Base-by-base conservation (phyloP, 495 filamentous ascomycete genomes). In the Staphylotrichum tortipilum region DNA sequence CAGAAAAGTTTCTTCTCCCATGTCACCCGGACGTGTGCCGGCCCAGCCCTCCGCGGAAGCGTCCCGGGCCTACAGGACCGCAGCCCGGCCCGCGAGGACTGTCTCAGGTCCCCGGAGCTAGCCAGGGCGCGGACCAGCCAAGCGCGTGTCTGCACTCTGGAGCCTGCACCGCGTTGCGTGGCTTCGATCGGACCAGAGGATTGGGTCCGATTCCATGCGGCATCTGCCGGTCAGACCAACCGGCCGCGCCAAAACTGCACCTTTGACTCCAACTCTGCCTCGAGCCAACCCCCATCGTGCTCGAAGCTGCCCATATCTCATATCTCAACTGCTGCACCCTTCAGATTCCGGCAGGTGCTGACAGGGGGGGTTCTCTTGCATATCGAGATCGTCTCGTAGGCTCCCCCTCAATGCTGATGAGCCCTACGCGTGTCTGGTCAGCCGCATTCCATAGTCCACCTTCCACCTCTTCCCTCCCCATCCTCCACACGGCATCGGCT, bases 301-400 rank as follows among this genome's bases (percentile, higher is more conserved):
- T 47, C 21, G 24, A 43, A 24, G 37, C 44, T n/a, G n/a, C n/a
- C n/a, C n/a, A n/a, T n/a, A 37, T 11, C 19, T 52, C 48, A 52
- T 22, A 52, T 55, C 43, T 50, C 48, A 26, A 17, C n/a, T n/a
- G n/a, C 12, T 41, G 18, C 47, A 17, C 23, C 6, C 7, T 11
- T 26, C 39, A 26, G 17, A 37, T 38, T 30, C 41, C 15, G 3
- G 3, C 22, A 51, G 23, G 38, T 41, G 22, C 26, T 35, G 30
- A 1, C 35, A 14, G 1, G 17, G 5, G 9, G n/a, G 44, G 31
- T 9, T 38, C 34, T n/a, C 34, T 31, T 51, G 49, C 49, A 50
- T 21, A 15, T 21, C 9, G 22, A 42, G 30, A 50, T 50, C 47
- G 47, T n/a, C 15, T 14, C 37, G 7, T 12, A 2, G 9, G 19